Evolutionary conservation across 176 grass and related monocot genomes (phyloP).

Genomic region (Aegilops longissima): DNA sequence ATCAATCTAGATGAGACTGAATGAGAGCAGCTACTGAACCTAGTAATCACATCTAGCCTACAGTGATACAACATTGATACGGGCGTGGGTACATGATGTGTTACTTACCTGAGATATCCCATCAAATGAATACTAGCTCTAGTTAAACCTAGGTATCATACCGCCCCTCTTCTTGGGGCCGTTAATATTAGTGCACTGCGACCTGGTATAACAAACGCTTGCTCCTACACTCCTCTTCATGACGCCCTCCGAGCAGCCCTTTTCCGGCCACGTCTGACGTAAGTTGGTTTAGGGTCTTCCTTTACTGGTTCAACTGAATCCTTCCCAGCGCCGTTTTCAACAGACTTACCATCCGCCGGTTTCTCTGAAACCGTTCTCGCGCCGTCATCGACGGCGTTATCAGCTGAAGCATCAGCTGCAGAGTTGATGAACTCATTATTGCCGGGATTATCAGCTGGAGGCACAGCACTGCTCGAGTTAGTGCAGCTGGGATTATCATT

Average conservation of each 20-base stretch:
- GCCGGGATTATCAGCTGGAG: no score
- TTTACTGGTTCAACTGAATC: conserved; percentile 20
- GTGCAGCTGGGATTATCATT: conserved; percentile 54
- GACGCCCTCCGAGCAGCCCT: conserved; percentile 30
- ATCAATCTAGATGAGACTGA: not conserved
- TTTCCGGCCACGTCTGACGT: conserved; percentile 45
- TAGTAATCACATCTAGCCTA: conserved; percentile 40
- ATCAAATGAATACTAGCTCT: conserved; percentile 33
- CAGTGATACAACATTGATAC: conserved; percentile 35
- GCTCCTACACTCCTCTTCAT: conserved; percentile 42
- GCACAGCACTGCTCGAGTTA: conserved; percentile 44
- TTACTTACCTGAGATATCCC: conserved; percentile 8
- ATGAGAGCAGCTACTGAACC: not conserved
- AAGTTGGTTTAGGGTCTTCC: not conserved
- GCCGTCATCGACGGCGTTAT: not conserved
- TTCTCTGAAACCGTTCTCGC: not conserved
- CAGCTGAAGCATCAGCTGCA: not conserved
- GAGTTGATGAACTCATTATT: not conserved
- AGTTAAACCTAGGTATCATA: conserved; percentile 41
- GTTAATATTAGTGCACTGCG: conserved; percentile 47
- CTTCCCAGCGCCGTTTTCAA: conserved; percentile 28
- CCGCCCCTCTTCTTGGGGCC: conserved; percentile 28
- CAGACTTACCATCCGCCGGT: not conserved
- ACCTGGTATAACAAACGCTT: conserved; percentile 9
- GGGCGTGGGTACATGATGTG: not conserved